Percentiles rank a stretch among this genome's conserved stretches.
Conservation (phyloP, 1,139 yeast species). For the Trichomonascaceae sp. region DNA sequence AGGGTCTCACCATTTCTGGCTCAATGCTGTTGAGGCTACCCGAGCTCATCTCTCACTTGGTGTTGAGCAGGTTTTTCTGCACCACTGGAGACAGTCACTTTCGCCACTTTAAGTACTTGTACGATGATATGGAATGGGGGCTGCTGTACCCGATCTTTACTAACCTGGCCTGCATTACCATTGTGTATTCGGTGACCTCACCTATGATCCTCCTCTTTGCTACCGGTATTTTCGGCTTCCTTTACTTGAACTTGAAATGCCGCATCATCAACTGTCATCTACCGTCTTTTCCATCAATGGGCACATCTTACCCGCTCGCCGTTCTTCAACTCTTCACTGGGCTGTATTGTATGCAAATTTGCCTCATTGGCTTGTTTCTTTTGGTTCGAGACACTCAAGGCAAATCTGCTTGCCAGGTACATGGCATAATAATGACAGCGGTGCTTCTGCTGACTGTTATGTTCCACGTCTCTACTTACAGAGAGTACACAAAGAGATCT, state of each 20-base stretch:
- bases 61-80: constrained; percentile 18
- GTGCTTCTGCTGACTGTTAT: constrained; percentile 3
- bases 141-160: constrained; percentile 63
- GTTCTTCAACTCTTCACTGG: constrained; percentile 68
- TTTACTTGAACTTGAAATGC: constrained; percentile 56
- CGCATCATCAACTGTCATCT: constrained; percentile 36
- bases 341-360: constrained; percentile 63
- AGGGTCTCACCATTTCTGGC: constrained; percentile 65
- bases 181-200: constrained; percentile 63
- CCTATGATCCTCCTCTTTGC: constrained; percentile 63
- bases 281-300: constrained; percentile 44
- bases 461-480: too few relatives aligned
- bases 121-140: constrained; percentile 53
- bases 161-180: constrained; percentile 61
- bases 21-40: constrained; percentile 8
- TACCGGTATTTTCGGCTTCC: constrained; percentile 41
- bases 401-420: neutral
- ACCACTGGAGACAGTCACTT: constrained; percentile 15
- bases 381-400: constrained; percentile 32
- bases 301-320: constrained; percentile 60
- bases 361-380: constrained; percentile 62
- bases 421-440: neutral
- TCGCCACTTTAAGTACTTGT: neutral
- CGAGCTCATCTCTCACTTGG: constrained; percentile 1
- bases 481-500: too few relatives aligned